These are phyloP conservation scores for Paramecium pentaurelia DNA, from an alignment of 73 alveolate genomes.

Conservation along the genomic window DNA sequence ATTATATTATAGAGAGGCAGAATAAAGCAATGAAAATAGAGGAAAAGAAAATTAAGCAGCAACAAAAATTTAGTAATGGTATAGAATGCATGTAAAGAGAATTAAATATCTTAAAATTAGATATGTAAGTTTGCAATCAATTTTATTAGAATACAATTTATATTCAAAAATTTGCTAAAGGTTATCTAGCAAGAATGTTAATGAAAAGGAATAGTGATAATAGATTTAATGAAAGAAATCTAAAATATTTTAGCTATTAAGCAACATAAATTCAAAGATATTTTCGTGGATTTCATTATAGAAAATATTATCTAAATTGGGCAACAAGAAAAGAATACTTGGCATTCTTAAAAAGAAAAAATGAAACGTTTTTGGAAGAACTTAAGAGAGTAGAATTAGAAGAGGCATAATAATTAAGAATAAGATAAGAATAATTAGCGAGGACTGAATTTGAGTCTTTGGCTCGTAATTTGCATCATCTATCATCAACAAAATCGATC, in stretches of 20 bases:
- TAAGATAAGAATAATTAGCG: slow-evolving; percentile 71
- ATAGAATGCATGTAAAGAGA: neutral
- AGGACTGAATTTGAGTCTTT: slow-evolving; percentile 74
- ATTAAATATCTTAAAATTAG: neutral
- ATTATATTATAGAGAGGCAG: neutral
- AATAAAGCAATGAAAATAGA: neutral
- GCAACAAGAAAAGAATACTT: neutral
- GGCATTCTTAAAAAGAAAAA: neutral
- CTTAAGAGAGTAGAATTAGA: slow-evolving; percentile 59
- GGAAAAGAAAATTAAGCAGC: neutral
- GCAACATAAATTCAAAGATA: neutral
- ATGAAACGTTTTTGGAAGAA: slow-evolving; percentile 60
- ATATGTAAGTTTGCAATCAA: neutral
- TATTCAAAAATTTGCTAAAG: neutral
- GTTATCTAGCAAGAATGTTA: slow-evolving; percentile 6
- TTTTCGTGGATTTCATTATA: slow-evolving; percentile 21
- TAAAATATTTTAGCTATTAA: neutral
- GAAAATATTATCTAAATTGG: slow-evolving; percentile 21
- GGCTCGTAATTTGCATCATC: slow-evolving; percentile 83
- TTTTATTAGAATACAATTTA: neutral
- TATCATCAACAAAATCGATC: slow-evolving; percentile 77
- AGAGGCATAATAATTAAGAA: slow-evolving; percentile 29
- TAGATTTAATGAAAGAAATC: slow-evolving; percentile 22
- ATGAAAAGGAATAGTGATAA: slow-evolving; percentile 29
- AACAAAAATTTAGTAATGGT: neutral